Base-by-base conservation (phyloP, 2,329 filamentous ascomycete genomes). In the Pezicula carpinea region DNA sequence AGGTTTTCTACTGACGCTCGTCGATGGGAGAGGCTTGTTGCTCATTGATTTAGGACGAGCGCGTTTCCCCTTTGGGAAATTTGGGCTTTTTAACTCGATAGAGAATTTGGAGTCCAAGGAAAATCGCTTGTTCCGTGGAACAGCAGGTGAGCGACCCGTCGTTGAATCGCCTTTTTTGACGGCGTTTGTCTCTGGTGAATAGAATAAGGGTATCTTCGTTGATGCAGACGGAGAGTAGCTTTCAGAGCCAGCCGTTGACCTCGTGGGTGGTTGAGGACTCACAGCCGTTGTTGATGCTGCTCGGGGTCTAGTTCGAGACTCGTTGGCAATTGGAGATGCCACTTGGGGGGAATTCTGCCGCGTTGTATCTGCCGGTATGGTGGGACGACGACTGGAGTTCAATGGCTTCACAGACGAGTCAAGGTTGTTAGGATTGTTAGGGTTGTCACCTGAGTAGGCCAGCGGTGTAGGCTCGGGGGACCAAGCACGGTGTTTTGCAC, bases 211-310 rank as follows among this genome's bases (percentile, higher is more conserved):
- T 22, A 15, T 39, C 19, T 22, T 39, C 7, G 5, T 22, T 7
- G 8, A 42, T 8, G 43, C 47, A 31, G 49, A 49, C 7, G 44
- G 44, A 17, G 44, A 51, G 23, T 53, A 51, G 36, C 39, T 51
- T n/a, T 44, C 32, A n/a, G 49, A 50, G 14, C 44, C 45, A 35
- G 39, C 47, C 39, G 35, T 50, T 19, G 49, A 49, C 14, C 8
- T 39, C 44, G 40, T 26, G 6, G 21, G 21, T 14, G 38, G 4
- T 13, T 7, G 7, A n/a, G 18, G 6, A 15, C 26, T 19, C 2
- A 3, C n/a, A n/a, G 18, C 8, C 7, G 29, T 34, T 32, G 36
- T 17, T 14, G 52, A 49, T 42, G 47, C 50, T 21, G 41, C 43
- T 6, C 48, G 48, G 18, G 40, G 39, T 19, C 46, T 39, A 29